Base-by-base conservation (phyloP, 331 rosid species). In the Prunus yedoensis region DNA sequence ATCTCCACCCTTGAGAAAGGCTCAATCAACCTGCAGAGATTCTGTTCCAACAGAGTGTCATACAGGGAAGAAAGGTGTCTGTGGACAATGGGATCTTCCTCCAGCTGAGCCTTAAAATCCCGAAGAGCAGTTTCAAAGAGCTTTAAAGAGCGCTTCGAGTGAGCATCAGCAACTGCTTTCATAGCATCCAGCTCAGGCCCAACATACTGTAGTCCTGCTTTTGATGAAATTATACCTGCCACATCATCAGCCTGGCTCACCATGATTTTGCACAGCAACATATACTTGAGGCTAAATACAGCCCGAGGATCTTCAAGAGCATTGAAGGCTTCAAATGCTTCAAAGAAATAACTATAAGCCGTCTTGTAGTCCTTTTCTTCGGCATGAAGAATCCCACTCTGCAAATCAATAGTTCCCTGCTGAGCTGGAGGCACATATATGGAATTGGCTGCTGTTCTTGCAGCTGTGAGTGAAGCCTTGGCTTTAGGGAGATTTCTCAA, bases 291-390 rank as follows among this genome's bases (percentile, higher is more conserved):
- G 90, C 97, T 94, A 80, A 81, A 94, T 65, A 94, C 93, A 56
- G 97, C 97, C 65, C 96, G 88, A 41, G 97, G 92, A 56, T 94
- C 99, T 71, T 90, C 96, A 71, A 94, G 97, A 46, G 96, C 92
- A 83, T 90, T 92, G 78, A 94, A 94, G 60, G 97, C 93, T 84
- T 92, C 99, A 32, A 93, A 93, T 51, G 97, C 97, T 83, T 93
- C 95, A 76, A 91, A 91, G 85, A 93, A 93, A 59, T 94, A 94
- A 64, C 97, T 94, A 53, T 94, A 94, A n/a, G 87, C 97, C 58
- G 97, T 94, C 81, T 94, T 94, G 71, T 94, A 94, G 79, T 94
- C 99, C 81, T 92, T 94, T 73, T 94, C 99, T 82, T 94, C 99
- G 0, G 97, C 99, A 28, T 94, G 99, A 74, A 94, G 97, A 75